Evolutionary conservation across 164 flowering plant genomes (phyloP), one percentile per base, ranked within the genome.

Genomic region (Taxillus chinensis): DNA sequence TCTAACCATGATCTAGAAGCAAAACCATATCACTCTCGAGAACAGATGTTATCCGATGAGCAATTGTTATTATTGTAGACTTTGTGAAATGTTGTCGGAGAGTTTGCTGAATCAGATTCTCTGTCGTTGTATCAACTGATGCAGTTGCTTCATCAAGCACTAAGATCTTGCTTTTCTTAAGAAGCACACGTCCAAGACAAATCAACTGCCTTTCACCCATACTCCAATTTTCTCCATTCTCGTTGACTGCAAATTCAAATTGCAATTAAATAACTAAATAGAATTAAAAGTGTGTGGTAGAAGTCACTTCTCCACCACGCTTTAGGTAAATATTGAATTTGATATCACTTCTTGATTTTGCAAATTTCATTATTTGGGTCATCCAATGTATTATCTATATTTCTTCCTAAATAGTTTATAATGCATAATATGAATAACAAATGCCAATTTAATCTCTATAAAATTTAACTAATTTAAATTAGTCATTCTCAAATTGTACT

Each of bases 61-160:
- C 84, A 13, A 78, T 74, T 5, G 84, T 78, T 54, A 80, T 70
- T 14, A 78, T 78, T 2, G 82, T 80, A 12, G 70, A 78, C 49
- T 69, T 64, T 2, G 61, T 55, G 53, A 77, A 74, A n/a, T 78
- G 74, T 45, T 64, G 71, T 67, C 70, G 62, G 3, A 79, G 58
- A 2, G 79, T 77, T 63, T 66, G 68, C 70, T 83, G 83, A 15
- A 83, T 69, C 45, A 79, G 63, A 51, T 62, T 64, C 57, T 81
- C 87, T 3, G 87, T 80, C 43, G 81, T 77, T 50, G 78, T 76
- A 53, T 80, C 86, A 8, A 80, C 77, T 15, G 86, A 82, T 48
- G 87, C 84, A 52, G 87, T 80, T 11, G 87, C 87, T 72, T 83
- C 87, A 63, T 83, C 87, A 12, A 80, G 80, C 54, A 83, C 87